Base-by-base conservation (phyloP, 495 filamentous ascomycete genomes). In the Cladorrhinum samala region DNA sequence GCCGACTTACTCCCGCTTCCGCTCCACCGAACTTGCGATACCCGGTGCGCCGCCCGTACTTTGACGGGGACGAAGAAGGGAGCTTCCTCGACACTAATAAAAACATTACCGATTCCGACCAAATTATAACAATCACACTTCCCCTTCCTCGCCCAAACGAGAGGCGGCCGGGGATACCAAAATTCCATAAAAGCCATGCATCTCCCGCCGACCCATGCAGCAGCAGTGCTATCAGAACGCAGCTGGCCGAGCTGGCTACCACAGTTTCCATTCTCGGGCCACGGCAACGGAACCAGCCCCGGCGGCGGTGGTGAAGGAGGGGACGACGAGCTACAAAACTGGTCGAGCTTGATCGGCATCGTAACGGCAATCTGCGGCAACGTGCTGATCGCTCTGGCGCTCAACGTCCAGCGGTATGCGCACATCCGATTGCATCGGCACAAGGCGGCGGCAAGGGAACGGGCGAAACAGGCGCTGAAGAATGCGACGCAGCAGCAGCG, bases 321-420 rank as follows among this genome's bases (percentile, higher is more conserved):
- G n/a, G 69, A 65, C 24, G 68, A 68, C 20, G 68, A 80, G 1
- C 68, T 88, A 7, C 80, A 83, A 50, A 76, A 87, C 61, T 96
- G 91, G 91, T 93, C 88, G 9, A 92, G 89, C 1, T 71, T 96
- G 52, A 97, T 98, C 60, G 93, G 93, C 60, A 96, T 98, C 61
- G 67, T 91, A 43, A 91, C 91, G 1, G 92, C 93, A 37, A 90
- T 98, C 64, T 75, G 81, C 44, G 93, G 93, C 30, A 97, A 96
- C 66, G 76, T 96, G 30, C 75, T 98, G 49, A 97, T 98, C 36
- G 94, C 91, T 3, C 78, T 97, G 49, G 93, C 93, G 13, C 86
- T 98, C 52, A 98, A 98, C 58, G 89, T 93, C 43, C 93, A 97
- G 67, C 88, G 94, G 48, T 96, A 96, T 66, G 91, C 91, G 16